Conservation (phyloP, 345 rosid species). For the Gossypium thurberi region DNA sequence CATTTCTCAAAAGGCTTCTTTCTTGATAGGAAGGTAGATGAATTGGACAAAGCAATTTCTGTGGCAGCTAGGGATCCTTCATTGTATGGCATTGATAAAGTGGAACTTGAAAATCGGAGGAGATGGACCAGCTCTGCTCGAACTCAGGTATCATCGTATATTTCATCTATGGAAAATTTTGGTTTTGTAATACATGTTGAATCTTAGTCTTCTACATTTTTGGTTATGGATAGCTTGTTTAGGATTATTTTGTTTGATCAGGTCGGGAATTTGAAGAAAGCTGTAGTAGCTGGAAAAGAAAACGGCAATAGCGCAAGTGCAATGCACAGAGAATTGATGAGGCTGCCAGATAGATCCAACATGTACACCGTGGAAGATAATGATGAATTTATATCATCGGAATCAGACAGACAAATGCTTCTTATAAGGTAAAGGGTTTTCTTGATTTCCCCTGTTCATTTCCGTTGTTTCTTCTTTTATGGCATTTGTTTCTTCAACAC, state of each 20-base stretch:
- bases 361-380: conserved; percentile 52
- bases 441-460: not conserved
- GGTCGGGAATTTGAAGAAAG: conserved; percentile 71
- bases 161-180: not conserved
- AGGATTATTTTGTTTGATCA: conserved; percentile 25
- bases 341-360: conserved; percentile 59
- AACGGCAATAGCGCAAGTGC: conserved; percentile 41
- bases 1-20: conserved; percentile 39
- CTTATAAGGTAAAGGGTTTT: conserved; percentile 62
- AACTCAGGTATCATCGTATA: conserved; percentile 43
- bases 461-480: not conserved
- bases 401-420: conserved; percentile 92
- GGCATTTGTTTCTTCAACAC: not conserved
- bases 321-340: conserved; percentile 75
- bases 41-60: conserved; percentile 80
- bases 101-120: conserved; percentile 82
- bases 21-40: conserved; percentile 93
- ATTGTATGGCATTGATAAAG: conserved; percentile 76
- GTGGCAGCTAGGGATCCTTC: conserved; percentile 91
- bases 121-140: conserved; percentile 90
- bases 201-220: not conserved
- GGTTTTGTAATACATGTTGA: not conserved
- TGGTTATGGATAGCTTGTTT: not conserved
- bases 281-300: conserved; percentile 64
- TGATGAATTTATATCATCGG: conserved; percentile 76